These are phyloP conservation scores for Dalbergia oliveri DNA, from an alignment of 306 rosid genomes.

Conservation along the genomic window DNA sequence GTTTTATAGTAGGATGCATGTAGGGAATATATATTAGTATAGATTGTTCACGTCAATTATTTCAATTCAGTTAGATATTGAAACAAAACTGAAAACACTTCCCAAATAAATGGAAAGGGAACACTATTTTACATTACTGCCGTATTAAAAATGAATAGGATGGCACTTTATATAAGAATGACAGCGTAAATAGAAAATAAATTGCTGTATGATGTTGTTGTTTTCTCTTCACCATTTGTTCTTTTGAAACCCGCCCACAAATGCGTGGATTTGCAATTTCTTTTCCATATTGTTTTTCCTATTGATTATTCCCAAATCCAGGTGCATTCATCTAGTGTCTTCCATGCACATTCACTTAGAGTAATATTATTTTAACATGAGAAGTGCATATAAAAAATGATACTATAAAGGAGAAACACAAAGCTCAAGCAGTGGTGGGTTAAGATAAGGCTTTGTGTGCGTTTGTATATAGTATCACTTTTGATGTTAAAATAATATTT, in stretches of 20 bases:
- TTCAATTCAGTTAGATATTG: background rate
- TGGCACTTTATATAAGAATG: background rate
- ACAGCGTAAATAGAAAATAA: background rate
- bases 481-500: too few relatives aligned
- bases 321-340: background rate
- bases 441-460: too few relatives aligned
- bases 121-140: background rate
- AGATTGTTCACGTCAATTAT: background rate
- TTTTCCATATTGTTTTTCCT: background rate
- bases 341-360: background rate
- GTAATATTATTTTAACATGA: too few relatives aligned
- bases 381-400: too few relatives aligned
- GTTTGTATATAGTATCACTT: too few relatives aligned
- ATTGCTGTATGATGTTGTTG: background rate
- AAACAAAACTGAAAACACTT: background rate
- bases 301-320: background rate
- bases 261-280: slow-evolving; percentile 1
- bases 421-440: too few relatives aligned
- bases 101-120: background rate
- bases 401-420: too few relatives aligned
- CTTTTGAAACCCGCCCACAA: background rate
- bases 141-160: background rate
- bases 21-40: background rate
- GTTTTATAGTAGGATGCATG: background rate
- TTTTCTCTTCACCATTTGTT: background rate